Base-by-base conservation (phyloP, 1,139 yeast genomes). In the Geotrichum candidum region DNA sequence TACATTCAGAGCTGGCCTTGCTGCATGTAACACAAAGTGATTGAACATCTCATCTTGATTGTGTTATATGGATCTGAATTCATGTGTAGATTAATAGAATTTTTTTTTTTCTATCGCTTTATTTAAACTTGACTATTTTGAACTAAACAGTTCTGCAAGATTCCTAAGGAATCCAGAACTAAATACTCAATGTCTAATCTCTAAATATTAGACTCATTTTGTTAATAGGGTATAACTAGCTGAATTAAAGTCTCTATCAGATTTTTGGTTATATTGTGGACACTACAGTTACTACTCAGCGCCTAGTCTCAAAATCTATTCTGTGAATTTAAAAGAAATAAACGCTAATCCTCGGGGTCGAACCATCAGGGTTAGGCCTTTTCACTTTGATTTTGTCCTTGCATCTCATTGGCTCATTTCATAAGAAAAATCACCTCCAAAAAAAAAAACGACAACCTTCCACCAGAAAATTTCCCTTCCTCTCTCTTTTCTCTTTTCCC, bases 1-100 rank as follows among this genome's bases (percentile, higher is more conserved):
- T 45, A 73, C 75, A 46, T 72, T 83, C 60, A 71, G 74, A 59
- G 61, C 69, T 29, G 80, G 80, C 51, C 67, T 62, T 6, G 38
- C 45, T 46, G 38, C 27, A 5, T 59, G 61, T 25, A 51, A 50
- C 48, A 41, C 18, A 41, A 18, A 41, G 48, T 41, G n/a, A 18
- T 11, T n/a, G n/a, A n/a, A 41, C 9, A 9, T 3, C n/a, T 23
- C 48, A 35, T 7, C 11, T 18, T 5, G 10, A 41, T 7, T 41
- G 22, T 41, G 18, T 41, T 15, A 29, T 29, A 29, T 29, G 10
- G 4, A 29, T 29, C 10, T 29, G 33, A 29, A 29, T 53, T 23
- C 22, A 22, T 51, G 22, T 51, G n/a, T n/a, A 13, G 38, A 38
- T 38, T 18, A 31, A 7, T 53, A 27, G 23, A 38, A 56, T 46